phyloP scores from a whole-genome alignment of 2,329 filamentous ascomycete genomes.

The Graphilbum sp. region DNA sequence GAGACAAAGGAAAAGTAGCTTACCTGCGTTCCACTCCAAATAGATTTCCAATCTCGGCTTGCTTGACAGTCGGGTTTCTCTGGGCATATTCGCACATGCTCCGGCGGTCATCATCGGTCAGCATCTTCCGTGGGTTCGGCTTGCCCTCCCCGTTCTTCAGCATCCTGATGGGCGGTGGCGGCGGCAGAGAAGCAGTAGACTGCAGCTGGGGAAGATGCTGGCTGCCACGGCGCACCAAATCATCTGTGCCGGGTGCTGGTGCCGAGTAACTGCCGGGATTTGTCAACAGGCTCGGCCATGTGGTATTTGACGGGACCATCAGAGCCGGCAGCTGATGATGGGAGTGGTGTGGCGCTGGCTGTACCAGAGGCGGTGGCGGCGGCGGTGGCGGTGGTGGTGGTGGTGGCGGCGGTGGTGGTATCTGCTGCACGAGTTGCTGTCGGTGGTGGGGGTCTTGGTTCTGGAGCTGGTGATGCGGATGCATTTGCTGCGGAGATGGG shows the following conservation, averaged over 20 bases:
- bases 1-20: too few species aligned
- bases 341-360: slow-evolving; percentile 21
- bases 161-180: slow-evolving; percentile 16
- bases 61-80: slow-evolving; percentile 77
- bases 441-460: slow-evolving; percentile 1
- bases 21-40: slow-evolving; percentile 98
- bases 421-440: slow-evolving; percentile 2
- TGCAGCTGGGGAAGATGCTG: background rate
- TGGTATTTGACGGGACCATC: slow-evolving; percentile 49
- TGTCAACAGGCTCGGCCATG: slow-evolving; percentile 72
- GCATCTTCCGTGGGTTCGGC: slow-evolving; percentile 63
- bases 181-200: background rate
- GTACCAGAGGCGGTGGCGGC: slow-evolving; percentile 26
- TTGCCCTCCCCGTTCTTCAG: slow-evolving; percentile 25
- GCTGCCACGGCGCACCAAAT: background rate
- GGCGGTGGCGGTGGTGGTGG: slow-evolving; percentile 30
- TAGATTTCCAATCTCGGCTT: slow-evolving; percentile 87
- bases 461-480: slow-evolving; percentile 2
- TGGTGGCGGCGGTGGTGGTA: slow-evolving; percentile 21
- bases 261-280: slow-evolving; percentile 50
- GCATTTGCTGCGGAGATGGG: background rate
- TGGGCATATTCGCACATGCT: slow-evolving; percentile 90
- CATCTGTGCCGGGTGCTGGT: too few species aligned
- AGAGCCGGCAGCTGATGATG: slow-evolving; percentile 43
- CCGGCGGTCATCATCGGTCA: slow-evolving; percentile 80